Base-by-base conservation (phyloP, 352 stramenopile species). In the Phytophthora cryptogea region DNA sequence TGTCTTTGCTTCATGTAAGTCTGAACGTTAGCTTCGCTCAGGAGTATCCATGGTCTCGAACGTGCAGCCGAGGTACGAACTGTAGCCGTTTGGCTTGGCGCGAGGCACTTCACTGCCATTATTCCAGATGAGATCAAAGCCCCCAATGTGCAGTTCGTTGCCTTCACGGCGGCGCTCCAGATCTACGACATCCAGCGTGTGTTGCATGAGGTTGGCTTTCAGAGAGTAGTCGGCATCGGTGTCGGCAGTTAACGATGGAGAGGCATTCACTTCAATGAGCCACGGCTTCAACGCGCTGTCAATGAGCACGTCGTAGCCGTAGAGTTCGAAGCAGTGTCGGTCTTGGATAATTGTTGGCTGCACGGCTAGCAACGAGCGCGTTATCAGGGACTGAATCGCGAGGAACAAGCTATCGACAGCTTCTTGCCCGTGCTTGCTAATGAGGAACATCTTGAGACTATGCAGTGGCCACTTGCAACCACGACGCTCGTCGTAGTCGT, bases 151-250 rank as follows among this genome's bases (percentile, higher is more conserved):
- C 8, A 58, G 66, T 48, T 88, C 78, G 2, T 66, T 64, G 2
- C 75, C 80, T 0, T 65, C 63, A 3, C 72, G 74, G 26, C 72
- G 63, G 31, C 54, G 56, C 42, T 96, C 88, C 13, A 97, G 41
- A 54, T 97, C 89, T 11, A 98, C 58, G 9, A 98, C 75, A 54
- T 97, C 83, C 8, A 97, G 63, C 23, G 89, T 83, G 58, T 97
- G 82, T 62, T 92, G 85, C n/a, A 98, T 61, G 46, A 98, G 56
- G 32, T 85, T 90, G 42, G 68, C 70, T 54, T 97, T 97, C 62
- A 97, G 83, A 1, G 68, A 42, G 33, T 92, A 93, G 68, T 97
- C 91, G 8, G 89, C 67, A 14, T 88, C 61, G 2, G 82, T 89
- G 17, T 72, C 76, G 5, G 70, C 78, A 74, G 90, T 92, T 50